phyloP scores from a whole-genome alignment of 257 asterid genomes.

The Przewalskia tangutica region DNA sequence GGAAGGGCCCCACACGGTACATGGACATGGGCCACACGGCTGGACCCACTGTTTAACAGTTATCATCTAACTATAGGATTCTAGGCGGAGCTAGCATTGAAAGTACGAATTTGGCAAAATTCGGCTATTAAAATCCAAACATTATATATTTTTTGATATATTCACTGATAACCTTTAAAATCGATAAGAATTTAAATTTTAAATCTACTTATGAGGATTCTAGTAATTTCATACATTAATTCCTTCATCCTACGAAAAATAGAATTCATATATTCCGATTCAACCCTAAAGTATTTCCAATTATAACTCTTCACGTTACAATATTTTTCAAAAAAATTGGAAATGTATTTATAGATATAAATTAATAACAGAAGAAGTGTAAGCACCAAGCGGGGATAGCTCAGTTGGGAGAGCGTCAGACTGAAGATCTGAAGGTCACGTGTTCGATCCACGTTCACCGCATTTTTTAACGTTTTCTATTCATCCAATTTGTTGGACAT shows the following conservation, averaged over 20 bases:
- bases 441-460: constrained; percentile 97
- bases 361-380: too few species aligned
- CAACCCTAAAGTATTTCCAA: background rate
- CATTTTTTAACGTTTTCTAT: constrained; percentile 7
- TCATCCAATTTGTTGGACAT: too few species aligned
- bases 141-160: background rate
- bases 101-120: background rate
- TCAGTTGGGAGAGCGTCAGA: constrained; percentile 95
- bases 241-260: background rate
- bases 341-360: too few species aligned
- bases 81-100: background rate
- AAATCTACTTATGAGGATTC: background rate
- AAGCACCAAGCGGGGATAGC: constrained; percentile 52
- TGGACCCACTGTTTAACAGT: too few species aligned
- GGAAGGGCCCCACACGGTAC: too few species aligned
- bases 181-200: background rate
- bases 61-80: background rate
- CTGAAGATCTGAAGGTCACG: constrained; percentile 86
- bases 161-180: background rate
- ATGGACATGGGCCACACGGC: too few species aligned
- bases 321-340: background rate
- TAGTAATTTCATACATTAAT: background rate
- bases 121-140: background rate
- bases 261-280: background rate
- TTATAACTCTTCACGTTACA: background rate